Base-by-base conservation (phyloP, 768 basidiomycete species). In the Lactarius psammicola region DNA sequence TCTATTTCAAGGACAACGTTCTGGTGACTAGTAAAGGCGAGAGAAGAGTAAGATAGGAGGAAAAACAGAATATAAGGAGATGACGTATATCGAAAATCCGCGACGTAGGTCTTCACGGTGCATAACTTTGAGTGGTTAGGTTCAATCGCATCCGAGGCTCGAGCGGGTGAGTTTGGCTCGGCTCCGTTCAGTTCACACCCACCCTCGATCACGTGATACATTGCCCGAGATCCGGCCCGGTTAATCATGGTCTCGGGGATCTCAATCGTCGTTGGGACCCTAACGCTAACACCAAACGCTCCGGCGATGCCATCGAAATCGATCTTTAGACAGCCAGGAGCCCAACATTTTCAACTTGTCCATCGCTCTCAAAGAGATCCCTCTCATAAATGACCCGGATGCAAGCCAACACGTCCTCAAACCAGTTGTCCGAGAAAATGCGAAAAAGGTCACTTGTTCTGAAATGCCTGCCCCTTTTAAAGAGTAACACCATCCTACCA, bases 331-430 rank as follows among this genome's bases (percentile, higher is more conserved):
- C 88, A 88, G 70, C 92, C 96, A 9, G 93, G 92, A 26, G 87
- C 90, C 62, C 87, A 88, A 72, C 95, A 98, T 74, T 98, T 96
- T 71, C 95, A 98, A 79, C 90, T 99, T 44, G 95, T 99, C 26
- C 94, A 98, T 75, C 85, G 97, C 66, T 98, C 95, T 9, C 95
- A 95, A 73, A 81, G 96, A 53, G 97, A 98, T 78, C 97, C n/a
- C 97, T 2, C 85, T 96, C 57, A 94, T 95, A 69, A 89, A 98
- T 72, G 95, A 98, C 71, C 87, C 93, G 2, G 92, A 94, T 65
- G 93, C 94, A 0, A 87, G 87, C 59, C 84, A 87, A 68, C 88
- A 94, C 75, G 95, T 99, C n/a, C 81, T 98, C 55, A 96, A 93
- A 74, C 82, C 86, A 8, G 82, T 98, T 63, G 84, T 86, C 70